Evolutionary conservation across 2,329 filamentous ascomycete genomes (phyloP), one percentile per base, ranked within the genome.

Genomic region (Apiospora pterosperma): DNA sequence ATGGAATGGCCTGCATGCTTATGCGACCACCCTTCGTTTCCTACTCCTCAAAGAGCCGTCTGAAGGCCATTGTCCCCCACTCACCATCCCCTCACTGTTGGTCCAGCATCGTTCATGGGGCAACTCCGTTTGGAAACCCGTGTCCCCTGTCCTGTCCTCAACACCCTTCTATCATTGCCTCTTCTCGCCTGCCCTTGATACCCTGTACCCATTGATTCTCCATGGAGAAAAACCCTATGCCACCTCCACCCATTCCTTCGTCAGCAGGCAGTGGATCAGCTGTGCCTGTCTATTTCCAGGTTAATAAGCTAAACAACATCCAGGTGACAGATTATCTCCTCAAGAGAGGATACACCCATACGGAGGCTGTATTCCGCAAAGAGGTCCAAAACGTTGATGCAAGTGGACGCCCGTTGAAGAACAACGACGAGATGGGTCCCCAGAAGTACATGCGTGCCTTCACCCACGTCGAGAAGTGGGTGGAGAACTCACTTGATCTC

Each of bases 311-410:
- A 12, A 23, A 2, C 36, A 4, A 1, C 4, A 61, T 4, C 16
- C 36, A 88, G 86, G 86, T 99, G 4, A 94, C 97, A 10, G 96
- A 99, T 72, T 99, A 99, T 76, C 84, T 99, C 1, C 88, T 93
- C 2, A 99, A 99, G 77, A 94, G 97, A 70, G 96, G 96, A 0
- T 99, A 97, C 78, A 93, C 90, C 63, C 87, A 91, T 28, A 98
- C 96, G 0, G 96, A 99, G 77, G 92, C 95, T 23, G 92, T 96
- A 75, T 92, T 99, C 62, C 88, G 96, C 52, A 91, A 93, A 76
- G 96, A 99, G 77, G 97, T 94, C 1, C 89, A 92, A 28, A 89
- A 93, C 70, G 85, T 96, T 48, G 92, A 95, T 64, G 85, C 90
- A 25, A 92, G 93, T 75, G 94, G 93, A 10, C 88, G 91, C 65